Conservation (phyloP, 768 basidiomycete genomes). For the Leccinum uliginosum region DNA sequence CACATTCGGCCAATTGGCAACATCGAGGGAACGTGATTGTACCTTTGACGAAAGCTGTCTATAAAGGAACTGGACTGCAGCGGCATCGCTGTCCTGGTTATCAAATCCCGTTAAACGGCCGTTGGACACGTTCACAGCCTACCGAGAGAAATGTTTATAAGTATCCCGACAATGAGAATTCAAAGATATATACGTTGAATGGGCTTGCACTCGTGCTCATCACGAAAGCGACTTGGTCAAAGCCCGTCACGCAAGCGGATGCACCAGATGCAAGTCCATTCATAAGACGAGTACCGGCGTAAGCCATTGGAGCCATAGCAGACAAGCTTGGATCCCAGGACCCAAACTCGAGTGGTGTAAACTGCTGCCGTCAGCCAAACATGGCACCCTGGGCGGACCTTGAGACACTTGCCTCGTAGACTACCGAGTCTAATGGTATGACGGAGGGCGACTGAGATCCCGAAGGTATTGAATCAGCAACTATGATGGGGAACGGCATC, state of each 20-base stretch:
- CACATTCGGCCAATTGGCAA: slow-evolving; percentile 66
- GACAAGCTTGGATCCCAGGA: slow-evolving; percentile 70
- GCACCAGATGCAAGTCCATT: slow-evolving; percentile 52
- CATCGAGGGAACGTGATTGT: slow-evolving; percentile 50
- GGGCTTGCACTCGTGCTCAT: slow-evolving; percentile 72
- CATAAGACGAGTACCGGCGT: slow-evolving; percentile 59
- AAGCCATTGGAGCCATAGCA: slow-evolving; percentile 62
- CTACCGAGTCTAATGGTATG: slow-evolving; percentile 40
- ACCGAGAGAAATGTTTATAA: slow-evolving; percentile 28
- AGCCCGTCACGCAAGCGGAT: slow-evolving; percentile 64
- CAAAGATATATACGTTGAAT: slow-evolving; percentile 46
- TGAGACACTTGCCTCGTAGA: slow-evolving; percentile 49
- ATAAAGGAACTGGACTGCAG: slow-evolving; percentile 45
- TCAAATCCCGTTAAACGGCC: slow-evolving; percentile 27
- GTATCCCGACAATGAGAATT: neutral
- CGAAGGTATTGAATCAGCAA: slow-evolving; percentile 49
- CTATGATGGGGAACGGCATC: slow-evolving; percentile 66
- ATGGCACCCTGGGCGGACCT: slow-evolving; percentile 4
- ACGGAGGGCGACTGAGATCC: slow-evolving; percentile 40
- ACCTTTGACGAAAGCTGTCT: slow-evolving; percentile 41
- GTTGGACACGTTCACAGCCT: slow-evolving; percentile 45
- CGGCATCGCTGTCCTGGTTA: slow-evolving; percentile 7
- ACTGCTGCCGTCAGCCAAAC: slow-evolving; percentile 30
- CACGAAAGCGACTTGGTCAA: slow-evolving; percentile 71
- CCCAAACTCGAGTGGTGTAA: slow-evolving; percentile 63